phyloP scores from a whole-genome alignment of 805 yeast species.

The Tanozyma kutaoensis region DNA sequence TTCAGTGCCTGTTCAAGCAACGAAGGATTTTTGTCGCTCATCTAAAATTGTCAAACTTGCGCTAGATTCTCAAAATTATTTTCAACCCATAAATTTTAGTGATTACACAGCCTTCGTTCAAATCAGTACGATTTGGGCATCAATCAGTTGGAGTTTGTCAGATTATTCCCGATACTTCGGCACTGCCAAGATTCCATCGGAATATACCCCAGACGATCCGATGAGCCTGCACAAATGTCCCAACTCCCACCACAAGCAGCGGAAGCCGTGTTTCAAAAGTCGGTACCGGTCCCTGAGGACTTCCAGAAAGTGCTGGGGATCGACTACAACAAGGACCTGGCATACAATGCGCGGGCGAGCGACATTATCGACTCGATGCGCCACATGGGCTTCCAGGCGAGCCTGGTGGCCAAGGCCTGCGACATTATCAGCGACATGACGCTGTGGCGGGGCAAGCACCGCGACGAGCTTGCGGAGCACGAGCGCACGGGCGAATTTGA shows the following conservation, averaged over 20 bases:
- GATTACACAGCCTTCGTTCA: too few species aligned
- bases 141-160: too few species aligned
- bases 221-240: too few species aligned
- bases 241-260: slow-evolving; percentile 58
- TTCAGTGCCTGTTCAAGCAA: too few species aligned
- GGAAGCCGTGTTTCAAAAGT: slow-evolving; percentile 82
- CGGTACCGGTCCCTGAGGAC: slow-evolving; percentile 74
- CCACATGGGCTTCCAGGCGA: slow-evolving; percentile 96
- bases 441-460: slow-evolving; percentile 79
- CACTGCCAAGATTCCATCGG: too few species aligned
- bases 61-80: too few species aligned
- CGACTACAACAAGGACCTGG: slow-evolving; percentile 71
- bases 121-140: too few species aligned
- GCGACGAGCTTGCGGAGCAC: slow-evolving; percentile 48
- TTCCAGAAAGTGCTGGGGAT: slow-evolving; percentile 76
- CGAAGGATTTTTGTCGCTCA: too few species aligned
- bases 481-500: slow-evolving; percentile 61
- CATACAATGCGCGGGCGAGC: slow-evolving; percentile 65
- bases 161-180: too few species aligned
- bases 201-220: too few species aligned
- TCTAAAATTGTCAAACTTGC: too few species aligned
- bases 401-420: slow-evolving; percentile 75
- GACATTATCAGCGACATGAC: slow-evolving; percentile 91
- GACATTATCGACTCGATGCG: slow-evolving; percentile 76
- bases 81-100: too few species aligned